phyloP scores from a whole-genome alignment of 768 basidiomycete genomes.

The Dioszegia crocea region DNA sequence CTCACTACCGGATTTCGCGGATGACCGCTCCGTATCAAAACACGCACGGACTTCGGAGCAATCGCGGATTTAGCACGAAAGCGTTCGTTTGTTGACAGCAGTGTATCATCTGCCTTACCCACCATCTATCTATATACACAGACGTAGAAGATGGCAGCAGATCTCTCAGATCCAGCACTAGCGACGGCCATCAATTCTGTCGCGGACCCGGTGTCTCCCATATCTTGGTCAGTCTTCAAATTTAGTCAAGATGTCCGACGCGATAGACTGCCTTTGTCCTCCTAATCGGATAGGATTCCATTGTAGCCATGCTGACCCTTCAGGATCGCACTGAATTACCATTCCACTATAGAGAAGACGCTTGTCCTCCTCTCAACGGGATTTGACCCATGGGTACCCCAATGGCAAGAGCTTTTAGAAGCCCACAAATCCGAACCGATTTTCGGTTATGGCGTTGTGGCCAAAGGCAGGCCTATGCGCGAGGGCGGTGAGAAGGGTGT shows the following conservation, averaged over 20 bases:
- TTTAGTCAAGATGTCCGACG: no score
- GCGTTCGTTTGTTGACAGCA: background rate
- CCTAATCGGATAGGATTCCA: no score
- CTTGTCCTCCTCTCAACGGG: constrained; percentile 20
- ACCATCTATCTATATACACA: background rate
- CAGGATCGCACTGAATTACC: constrained; percentile 31
- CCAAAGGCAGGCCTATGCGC: background rate
- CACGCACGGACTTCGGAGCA: no score
- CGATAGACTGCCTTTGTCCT: no score
- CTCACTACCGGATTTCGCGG: background rate
- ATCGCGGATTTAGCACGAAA: no score
- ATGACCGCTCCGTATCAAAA: no score
- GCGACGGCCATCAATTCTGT: constrained; percentile 3
- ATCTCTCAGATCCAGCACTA: constrained; percentile 33
- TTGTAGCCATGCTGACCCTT: no score
- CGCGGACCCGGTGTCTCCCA: constrained; percentile 14
- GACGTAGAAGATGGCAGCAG: constrained; percentile 21
- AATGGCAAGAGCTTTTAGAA: constrained; percentile 16
- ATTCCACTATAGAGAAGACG: constrained; percentile 6
- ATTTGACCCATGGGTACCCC: constrained; percentile 18
- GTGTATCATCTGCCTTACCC: background rate
- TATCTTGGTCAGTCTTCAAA: constrained; percentile 30
- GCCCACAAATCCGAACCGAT: constrained; percentile 21
- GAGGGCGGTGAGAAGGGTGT: constrained; percentile 26
- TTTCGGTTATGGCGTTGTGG: constrained; percentile 31